These are phyloP conservation scores for Eucalyptus lansdowneana DNA, from an alignment of 345 rosid genomes.

Conservation along the genomic window DNA sequence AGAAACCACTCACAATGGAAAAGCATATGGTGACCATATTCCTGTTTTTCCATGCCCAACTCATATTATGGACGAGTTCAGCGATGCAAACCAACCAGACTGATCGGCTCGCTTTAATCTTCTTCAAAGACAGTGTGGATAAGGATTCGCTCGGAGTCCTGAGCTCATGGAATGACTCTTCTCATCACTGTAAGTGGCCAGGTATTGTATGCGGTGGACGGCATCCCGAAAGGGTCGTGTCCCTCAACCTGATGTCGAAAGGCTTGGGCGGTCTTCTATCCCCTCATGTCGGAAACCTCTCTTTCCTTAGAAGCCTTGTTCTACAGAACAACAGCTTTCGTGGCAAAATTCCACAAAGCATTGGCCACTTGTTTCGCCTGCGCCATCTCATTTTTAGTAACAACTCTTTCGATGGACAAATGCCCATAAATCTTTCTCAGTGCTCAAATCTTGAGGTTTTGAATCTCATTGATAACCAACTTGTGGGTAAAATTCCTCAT, in stretches of 20 bases:
- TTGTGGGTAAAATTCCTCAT: not conserved
- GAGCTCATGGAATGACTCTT: not conserved
- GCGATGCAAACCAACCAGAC: not conserved
- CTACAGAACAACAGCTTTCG: not conserved
- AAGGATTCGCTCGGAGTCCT: not conserved
- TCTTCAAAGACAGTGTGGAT: not conserved
- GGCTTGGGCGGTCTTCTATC: not conserved
- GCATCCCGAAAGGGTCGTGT: not conserved
- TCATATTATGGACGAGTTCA: not conserved
- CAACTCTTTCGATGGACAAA: not conserved
- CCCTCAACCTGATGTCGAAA: not conserved
- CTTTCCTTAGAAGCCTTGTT: not conserved
- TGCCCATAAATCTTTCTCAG: not conserved
- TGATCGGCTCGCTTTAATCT: not conserved
- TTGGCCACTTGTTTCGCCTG: not conserved
- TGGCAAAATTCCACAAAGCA: not conserved
- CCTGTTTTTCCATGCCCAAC: not conserved
- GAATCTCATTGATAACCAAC: not conserved
- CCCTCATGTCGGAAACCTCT: not conserved
- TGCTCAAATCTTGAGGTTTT: not conserved
- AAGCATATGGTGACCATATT: not conserved
- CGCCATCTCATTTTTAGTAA: accelerated
- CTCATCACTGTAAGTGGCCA: not conserved
- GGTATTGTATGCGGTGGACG: not conserved
- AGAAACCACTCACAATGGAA: not conserved